These are phyloP conservation scores for Exophiala phaeomuriformis DNA, from an alignment of 2,329 filamentous ascomycete species.

Conservation along the genomic window DNA sequence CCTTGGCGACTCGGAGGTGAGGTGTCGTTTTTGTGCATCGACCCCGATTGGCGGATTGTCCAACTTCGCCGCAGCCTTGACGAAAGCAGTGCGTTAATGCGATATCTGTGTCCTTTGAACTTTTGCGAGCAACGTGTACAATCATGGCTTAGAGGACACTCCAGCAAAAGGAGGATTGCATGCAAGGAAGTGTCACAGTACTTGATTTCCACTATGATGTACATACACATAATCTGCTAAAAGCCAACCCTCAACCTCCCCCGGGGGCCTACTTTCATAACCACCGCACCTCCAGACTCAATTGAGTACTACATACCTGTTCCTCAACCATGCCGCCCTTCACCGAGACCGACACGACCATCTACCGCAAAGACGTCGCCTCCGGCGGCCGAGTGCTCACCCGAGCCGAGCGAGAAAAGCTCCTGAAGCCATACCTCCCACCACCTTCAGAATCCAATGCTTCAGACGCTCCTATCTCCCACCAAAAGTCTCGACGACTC, in stretches of 20 bases:
- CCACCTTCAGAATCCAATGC: conserved; percentile 23
- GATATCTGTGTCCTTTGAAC: background rate
- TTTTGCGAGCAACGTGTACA: background rate
- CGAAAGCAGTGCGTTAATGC: background rate
- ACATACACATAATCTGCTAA: background rate
- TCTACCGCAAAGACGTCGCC: conserved; percentile 36
- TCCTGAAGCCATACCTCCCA: conserved; percentile 50
- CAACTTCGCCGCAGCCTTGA: background rate
- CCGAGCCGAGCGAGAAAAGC: conserved; percentile 43
- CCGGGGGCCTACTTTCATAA: too few relatives aligned
- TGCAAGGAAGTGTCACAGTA: background rate
- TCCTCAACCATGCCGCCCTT: conserved; percentile 17
- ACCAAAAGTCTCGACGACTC: conserved; percentile 25
- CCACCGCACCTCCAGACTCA: background rate
- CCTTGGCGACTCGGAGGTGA: too few relatives aligned
- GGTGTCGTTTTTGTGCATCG: background rate
- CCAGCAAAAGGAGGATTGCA: too few relatives aligned
- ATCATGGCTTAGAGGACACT: too few relatives aligned
- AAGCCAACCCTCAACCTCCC: background rate
- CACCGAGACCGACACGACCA: conserved; percentile 26
- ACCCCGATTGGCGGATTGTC: background rate
- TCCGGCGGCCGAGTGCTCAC: conserved; percentile 38
- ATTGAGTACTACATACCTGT: background rate
- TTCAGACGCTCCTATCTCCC: background rate
- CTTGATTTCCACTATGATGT: background rate